A percentile compares a stretch with the other conserved stretches of the same genome.
phyloP scores from a whole-genome alignment of 2,329 filamentous ascomycete species.

The Cercospora berteroae region DNA sequence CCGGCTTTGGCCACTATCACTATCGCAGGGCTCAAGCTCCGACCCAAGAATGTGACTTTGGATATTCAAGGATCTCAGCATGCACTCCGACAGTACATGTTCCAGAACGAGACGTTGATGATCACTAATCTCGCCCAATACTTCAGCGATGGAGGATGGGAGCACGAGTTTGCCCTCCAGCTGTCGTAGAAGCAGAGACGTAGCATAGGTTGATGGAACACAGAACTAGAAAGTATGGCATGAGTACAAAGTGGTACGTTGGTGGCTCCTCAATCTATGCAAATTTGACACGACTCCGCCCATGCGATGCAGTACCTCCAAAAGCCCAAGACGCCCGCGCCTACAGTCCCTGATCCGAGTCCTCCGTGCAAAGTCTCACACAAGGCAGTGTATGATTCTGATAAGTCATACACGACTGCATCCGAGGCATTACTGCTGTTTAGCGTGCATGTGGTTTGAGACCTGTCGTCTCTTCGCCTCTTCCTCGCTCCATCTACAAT shows the following conservation, averaged over 20 bases:
- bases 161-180: background rate
- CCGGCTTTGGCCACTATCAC: slow-evolving; percentile 31
- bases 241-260: no score
- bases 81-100: background rate
- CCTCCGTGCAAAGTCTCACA: no score
- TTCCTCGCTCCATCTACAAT: no score
- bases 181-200: background rate
- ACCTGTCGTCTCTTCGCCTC: no score
- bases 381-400: no score
- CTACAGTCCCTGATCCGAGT: background rate
- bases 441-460: no score
- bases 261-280: background rate
- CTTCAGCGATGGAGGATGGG: slow-evolving; percentile 3
- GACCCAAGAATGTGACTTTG: background rate
- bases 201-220: no score
- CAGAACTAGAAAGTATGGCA: no score
- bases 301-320: background rate
- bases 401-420: no score
- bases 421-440: no score
- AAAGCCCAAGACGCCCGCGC: background rate
- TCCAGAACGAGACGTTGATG: background rate
- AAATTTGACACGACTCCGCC: background rate
- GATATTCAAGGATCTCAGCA: background rate
- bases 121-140: background rate
- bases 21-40: slow-evolving; percentile 23